Base-by-base conservation (phyloP, 2,329 filamentous ascomycete genomes). In the Colletotrichum tofieldiae region DNA sequence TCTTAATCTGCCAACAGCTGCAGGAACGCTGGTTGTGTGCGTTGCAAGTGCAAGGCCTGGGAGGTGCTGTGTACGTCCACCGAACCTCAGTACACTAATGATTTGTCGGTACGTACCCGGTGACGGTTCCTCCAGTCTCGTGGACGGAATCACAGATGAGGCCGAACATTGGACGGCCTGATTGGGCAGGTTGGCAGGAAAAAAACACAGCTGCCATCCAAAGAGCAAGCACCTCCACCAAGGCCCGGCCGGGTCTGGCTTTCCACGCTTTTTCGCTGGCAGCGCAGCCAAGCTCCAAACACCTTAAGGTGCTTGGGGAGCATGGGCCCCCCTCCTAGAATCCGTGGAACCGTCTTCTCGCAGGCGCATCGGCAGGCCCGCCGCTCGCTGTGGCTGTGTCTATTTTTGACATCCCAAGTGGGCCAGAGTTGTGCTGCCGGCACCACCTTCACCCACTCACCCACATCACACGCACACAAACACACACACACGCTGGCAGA, bases 361-460 rank as follows among this genome's bases (percentile, higher is more conserved):
- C 16, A n/a, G 16, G 49, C 61, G 62, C 54, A 63, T 64, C 65
- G 65, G 69, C 69, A 64, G 51, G 65, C 37, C 69, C 69, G 69
- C 56, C 39, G 58, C 41, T 51, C 47, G 52, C 55, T 51, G 64
- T 72, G 65, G 70, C 65, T 72, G 70, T 72, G 65, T 39, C 70
- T 72, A 72, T 72, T 72, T 72, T 72, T 72, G 70, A 68, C 58
- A 20, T 8, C 2, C 6, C 18, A 29, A 32, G 23, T 64, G 61
- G 35, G 45, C 45, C 43, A 18, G 45, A 20, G 41, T 20, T 59
- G 23, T 39, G 55, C 35, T 41, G 35, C 35, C n/a, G 32, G 52
- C 18, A 37, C 58, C 32, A 39, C 35, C 41, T 20, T 35, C 29
- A 16, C 35, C 60, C 60, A 43, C 60, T 41, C 47, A 63, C 58